A percentile compares a stretch with the other conserved stretches of the same genome.
Evolutionary conservation across 805 yeast species (phyloP).

Genomic region (Teunomyces tritomae): DNA sequence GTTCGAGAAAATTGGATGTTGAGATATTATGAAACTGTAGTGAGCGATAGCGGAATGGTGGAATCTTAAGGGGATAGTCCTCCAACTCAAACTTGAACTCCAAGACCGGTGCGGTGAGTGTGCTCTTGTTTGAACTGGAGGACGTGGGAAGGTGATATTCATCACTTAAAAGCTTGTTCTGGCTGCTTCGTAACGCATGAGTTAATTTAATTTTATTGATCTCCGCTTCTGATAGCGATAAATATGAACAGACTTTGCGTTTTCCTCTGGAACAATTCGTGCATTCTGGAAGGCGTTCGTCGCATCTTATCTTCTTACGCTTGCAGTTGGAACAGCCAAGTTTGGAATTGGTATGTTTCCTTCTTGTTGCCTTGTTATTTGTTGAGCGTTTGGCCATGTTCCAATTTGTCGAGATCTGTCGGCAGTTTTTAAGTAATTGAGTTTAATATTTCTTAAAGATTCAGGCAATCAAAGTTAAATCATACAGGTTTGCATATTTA

Average conservation of each 20-base stretch:
- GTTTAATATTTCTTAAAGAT: neutral
- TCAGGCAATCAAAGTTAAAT: neutral
- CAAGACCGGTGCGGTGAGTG: conserved; percentile 6
- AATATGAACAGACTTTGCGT: conserved; percentile 25
- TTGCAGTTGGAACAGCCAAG: conserved; percentile 31
- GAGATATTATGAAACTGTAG: conserved; percentile 20
- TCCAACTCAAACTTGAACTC: conserved; percentile 24
- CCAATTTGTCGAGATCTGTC: neutral
- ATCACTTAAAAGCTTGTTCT: conserved; percentile 23
- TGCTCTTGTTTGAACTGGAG: neutral
- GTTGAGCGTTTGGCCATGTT: conserved; percentile 1
- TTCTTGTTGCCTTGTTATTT: conserved; percentile 11
- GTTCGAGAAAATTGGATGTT: conserved; percentile 17
- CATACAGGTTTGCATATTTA: neutral
- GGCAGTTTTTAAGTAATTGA: neutral
- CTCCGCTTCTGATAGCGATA: conserved; percentile 16
- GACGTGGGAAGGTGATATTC: conserved; percentile 28
- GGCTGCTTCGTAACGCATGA: conserved; percentile 25
- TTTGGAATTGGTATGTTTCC: conserved; percentile 29
- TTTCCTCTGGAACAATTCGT: conserved; percentile 25
- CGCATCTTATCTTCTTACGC: conserved; percentile 30
- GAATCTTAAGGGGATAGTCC: conserved; percentile 19
- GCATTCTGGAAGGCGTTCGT: conserved; percentile 28
- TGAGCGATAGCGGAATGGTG: conserved; percentile 18
- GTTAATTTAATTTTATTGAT: conserved; percentile 22